Evolutionary conservation across 805 yeast genomes (phyloP), one percentile per base, ranked within the genome.

Genomic region (Candida oleophila): DNA sequence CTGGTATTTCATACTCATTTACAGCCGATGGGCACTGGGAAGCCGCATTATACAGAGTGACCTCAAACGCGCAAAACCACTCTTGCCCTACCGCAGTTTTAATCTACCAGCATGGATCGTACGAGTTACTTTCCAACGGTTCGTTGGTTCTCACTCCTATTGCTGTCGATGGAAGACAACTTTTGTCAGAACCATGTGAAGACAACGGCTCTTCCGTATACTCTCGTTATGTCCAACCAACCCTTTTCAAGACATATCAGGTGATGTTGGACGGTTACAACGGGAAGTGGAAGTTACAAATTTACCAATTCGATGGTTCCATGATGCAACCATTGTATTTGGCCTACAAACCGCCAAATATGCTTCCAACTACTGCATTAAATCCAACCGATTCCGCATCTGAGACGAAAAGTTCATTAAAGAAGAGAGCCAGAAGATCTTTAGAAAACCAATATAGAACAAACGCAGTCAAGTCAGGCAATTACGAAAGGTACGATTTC

Each of bases 1-100:
- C 99, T 1, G 99, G 99, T 34, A 80, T 92, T 46, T 85, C 95
- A 3, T 89, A 85, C 67, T 89, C 97, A 2, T 94, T 94, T 73
- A 91, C 97, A 1, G 84, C 78, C 20, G 98, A 94, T 67, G 98
- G 98, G 3, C 81, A 73, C 64, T 94, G 77, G 64, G 99, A 94
- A 68, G 88, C 87, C 64, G 99, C 99, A 4, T 63, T 82, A 37
- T 94, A 94, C 65, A 83, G 89, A 58, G 82, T 94, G 21, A 66
- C 80, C 0, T 69, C 87, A n/a, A 80, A 89, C 65, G 73, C 96
- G 4, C 61, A 65, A 54, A 77, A 87, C 57, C 97, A 94, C 55
- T 69, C 80, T 2, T 94, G 99, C 68, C 85, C 98, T 0, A 62
- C 81, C 3, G 99, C 96, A 0, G 84, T 85, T 1, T 60, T 94